Base-by-base conservation (phyloP, 2,329 filamentous ascomycete species). In the Clonostachys byssicola region DNA sequence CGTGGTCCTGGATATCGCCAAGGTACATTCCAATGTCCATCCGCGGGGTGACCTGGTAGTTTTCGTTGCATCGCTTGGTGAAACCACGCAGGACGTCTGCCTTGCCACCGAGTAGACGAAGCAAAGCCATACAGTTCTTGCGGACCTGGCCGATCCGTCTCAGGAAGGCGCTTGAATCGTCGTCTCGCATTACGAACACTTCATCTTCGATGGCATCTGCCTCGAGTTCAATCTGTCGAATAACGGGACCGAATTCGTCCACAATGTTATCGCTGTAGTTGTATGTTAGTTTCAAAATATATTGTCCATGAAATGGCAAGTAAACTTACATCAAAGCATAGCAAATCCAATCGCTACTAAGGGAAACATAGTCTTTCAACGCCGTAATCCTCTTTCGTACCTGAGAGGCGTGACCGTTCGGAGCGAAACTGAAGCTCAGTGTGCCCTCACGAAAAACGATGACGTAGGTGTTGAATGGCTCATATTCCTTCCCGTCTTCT, bases 21-120 rank as follows among this genome's bases (percentile, higher is more conserved):
- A 99, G 80, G 63, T 99, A 99, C 59, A 99, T 81, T 18, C 92
- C 94, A 54, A 99, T 96, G 62, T 99, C 94, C 72, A 94, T 94
- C 43, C 92, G 88, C 7, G 94, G 94, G 2, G 94, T 96, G 45
- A 97, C 88, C 54, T 89, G 88, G 74, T 95, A 97, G 54, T 95
- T 90, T 62, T 96, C 92, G 64, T 97, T 99, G 80, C 94, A 99
- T 45, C 95, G 89, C 74, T 99, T 99, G 45, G 94, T 95, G 62
- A 99, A 99, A 33, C 92, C 92, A 56, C 89, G 91, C 59, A 99
- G 90, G 49, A 99, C 94, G 64, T 99, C 94, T n/a, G 94, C 94
- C 68, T 99, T 99, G 60, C 92, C 92, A 47, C 92, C 92, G 1
- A 99, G 77, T 8, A 99, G 84, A 40, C 95, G 89, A 75, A 96